Evolutionary conservation across 192 early-diverging fungal genomes (phyloP), one percentile per base, ranked within the genome.

Genomic region (Coemansia asiatica): DNA sequence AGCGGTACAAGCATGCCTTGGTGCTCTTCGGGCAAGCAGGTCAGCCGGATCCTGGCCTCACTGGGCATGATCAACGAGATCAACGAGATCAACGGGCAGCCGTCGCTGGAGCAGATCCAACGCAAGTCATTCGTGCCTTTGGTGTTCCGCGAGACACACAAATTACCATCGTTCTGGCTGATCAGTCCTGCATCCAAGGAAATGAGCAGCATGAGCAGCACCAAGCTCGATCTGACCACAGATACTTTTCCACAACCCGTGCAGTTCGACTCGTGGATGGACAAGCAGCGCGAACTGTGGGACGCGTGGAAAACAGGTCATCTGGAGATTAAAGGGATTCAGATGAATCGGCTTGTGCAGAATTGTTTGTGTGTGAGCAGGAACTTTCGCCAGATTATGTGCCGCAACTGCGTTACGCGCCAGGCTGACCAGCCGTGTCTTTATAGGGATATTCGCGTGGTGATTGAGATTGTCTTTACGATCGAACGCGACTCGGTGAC

Each of bases 381-480:
- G 27, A 19, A 0, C 21, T 16, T 15, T 54, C 25, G 5, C 12
- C 51, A 54, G 51, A 8, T 27, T 2, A 47, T 68, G 65, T 80
- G 78, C 33, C 47, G 35, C 4, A 56, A 66, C 1, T 80, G 78
- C 40, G 6, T 72, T 15, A 10, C 2, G 7, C 56, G 69, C 9
- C 40, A 72, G 27, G 5, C 69, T 4, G 63, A 75, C 48, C 47
- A 36, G 12, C 40, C 36, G 15, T 80, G 78, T 28, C 28, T 48
- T 0, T 75, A 75, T 49, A 19, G 18, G 0, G 6, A 12, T 4
- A 49, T 69, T 10, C 65, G 72, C 10, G 8, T 68, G 44, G 2
- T 66, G 6, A 65, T 66, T 0, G 40, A n/a, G 23, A 4, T 60
- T 7, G 18, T 1, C n/a, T 21, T 58, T 12, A 36, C 0, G 23